Evolutionary conservation across 2,329 filamentous ascomycete species (phyloP).

Genomic region (Alternaria sp.): DNA sequence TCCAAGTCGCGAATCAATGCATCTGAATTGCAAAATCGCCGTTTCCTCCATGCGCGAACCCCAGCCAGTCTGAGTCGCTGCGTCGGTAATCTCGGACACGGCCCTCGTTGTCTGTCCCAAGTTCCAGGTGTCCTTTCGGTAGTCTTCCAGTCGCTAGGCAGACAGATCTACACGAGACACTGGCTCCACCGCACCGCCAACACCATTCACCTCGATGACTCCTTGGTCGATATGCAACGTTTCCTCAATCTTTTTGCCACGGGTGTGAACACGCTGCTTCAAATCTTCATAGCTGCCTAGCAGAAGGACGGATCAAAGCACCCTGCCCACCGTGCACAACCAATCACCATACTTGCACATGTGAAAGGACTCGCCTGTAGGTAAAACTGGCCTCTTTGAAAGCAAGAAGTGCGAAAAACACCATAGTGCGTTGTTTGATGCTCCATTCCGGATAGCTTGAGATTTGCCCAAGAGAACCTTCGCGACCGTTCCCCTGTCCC

Average conservation of each 20-base stretch:
- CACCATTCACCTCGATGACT: conserved; percentile 6
- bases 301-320: neutral
- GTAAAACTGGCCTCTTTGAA: neutral
- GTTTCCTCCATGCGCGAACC: neutral
- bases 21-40: neutral
- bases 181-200: neutral
- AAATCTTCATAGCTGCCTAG: neutral
- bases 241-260: neutral
- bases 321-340: neutral
- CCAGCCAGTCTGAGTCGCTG: neutral
- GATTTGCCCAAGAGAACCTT: neutral
- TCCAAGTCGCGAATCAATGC: neutral
- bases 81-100: neutral
- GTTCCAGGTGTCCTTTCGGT: conserved; percentile 13
- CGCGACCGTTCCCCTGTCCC: neutral
- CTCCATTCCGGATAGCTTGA: neutral
- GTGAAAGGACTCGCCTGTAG: neutral
- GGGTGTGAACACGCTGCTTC: neutral
- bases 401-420: neutral
- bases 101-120: neutral
- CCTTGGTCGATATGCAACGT: conserved; percentile 8
- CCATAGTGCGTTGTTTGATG: neutral
- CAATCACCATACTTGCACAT: neutral
- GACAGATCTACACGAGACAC: conserved; percentile 1
- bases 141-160: neutral